Evolutionary conservation across 345 rosid genomes (phyloP).

Genomic region (Cardamine resedifolia): DNA sequence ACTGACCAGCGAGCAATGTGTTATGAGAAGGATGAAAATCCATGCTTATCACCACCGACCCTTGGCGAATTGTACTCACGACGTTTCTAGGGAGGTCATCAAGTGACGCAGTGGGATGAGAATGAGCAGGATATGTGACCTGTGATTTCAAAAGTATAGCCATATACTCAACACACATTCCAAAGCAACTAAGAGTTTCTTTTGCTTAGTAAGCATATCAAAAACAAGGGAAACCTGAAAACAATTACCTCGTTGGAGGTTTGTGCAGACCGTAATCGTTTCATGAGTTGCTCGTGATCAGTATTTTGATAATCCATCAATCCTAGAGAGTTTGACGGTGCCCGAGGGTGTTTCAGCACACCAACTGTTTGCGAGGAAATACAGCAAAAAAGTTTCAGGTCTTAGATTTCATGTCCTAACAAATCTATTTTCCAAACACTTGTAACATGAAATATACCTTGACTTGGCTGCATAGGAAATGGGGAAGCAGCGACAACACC

Average conservation of each 20-base stretch:
- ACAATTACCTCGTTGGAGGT: conserved; percentile 51
- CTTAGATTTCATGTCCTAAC: background rate
- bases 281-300: conserved; percentile 82
- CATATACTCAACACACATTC: background rate
- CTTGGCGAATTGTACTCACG: conserved; percentile 75
- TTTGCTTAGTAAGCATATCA: background rate
- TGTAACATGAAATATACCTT: conserved; percentile 26
- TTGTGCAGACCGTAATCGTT: conserved; percentile 74
- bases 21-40: conserved; percentile 88
- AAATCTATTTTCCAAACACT: background rate
- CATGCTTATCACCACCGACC: conserved; percentile 83
- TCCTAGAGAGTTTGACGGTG: conserved; percentile 63
- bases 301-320: conserved; percentile 78
- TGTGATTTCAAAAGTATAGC: conserved; percentile 39
- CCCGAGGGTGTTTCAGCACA: conserved; percentile 69
- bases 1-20: conserved; percentile 79
- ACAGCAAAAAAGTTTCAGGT: conserved; percentile 9
- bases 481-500: conserved; percentile 84
- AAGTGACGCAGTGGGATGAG: conserved; percentile 59
- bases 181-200: background rate
- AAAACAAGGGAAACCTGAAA: background rate
- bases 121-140: conserved; percentile 59
- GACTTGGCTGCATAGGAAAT: conserved; percentile 48
- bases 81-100: conserved; percentile 92
- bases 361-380: conserved; percentile 42